Evolutionary conservation across 2,329 filamentous ascomycete species (phyloP).

Genomic region (Cladophialophora immunda): DNA sequence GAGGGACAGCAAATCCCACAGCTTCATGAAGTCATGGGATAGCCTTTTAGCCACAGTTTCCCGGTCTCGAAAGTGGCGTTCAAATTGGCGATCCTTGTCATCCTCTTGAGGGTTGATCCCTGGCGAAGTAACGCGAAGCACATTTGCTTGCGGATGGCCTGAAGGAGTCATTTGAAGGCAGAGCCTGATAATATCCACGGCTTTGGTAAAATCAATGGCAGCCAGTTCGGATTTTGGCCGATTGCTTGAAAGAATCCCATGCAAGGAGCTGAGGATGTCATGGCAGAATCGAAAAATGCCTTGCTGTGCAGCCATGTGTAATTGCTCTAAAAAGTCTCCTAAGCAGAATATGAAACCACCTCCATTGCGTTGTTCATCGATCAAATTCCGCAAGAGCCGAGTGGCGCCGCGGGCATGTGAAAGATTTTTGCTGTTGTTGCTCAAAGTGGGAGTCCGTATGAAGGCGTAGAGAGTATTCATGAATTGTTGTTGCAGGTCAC

Average conservation of each 20-base stretch:
- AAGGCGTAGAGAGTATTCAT: conserved; percentile 35
- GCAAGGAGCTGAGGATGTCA: conserved; percentile 35
- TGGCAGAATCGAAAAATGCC: conserved; percentile 36
- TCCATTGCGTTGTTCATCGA: conserved; percentile 25
- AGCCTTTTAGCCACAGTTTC: conserved; percentile 28
- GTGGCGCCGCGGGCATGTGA: conserved; percentile 36
- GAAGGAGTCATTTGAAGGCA: conserved; percentile 30
- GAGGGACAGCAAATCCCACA: conserved; percentile 25
- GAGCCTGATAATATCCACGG: conserved; percentile 28
- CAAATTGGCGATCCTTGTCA: conserved; percentile 28
- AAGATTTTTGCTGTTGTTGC: conserved; percentile 31
- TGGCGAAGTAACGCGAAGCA: conserved; percentile 4
- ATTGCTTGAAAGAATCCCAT: conserved; percentile 25
- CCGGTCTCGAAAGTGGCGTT: conserved; percentile 31
- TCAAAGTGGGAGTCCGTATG: conserved; percentile 25
- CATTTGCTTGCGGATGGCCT: not conserved
- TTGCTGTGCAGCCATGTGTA: conserved; percentile 33
- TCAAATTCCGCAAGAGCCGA: conserved; percentile 29
- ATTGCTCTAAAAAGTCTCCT: conserved; percentile 26
- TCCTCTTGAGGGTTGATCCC: conserved; percentile 21
- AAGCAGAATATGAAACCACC: conserved; percentile 31
- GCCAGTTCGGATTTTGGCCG: conserved; percentile 21
- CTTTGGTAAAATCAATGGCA: conserved; percentile 24
- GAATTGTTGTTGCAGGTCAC: conserved; percentile 26
- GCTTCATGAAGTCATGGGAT: conserved; percentile 23